Percentiles rank a stretch among this genome's conserved stretches.
These are phyloP conservation scores for Zygosaccharomyces lentus DNA, from an alignment of 805 yeast genomes.

Conservation along the genomic window DNA sequence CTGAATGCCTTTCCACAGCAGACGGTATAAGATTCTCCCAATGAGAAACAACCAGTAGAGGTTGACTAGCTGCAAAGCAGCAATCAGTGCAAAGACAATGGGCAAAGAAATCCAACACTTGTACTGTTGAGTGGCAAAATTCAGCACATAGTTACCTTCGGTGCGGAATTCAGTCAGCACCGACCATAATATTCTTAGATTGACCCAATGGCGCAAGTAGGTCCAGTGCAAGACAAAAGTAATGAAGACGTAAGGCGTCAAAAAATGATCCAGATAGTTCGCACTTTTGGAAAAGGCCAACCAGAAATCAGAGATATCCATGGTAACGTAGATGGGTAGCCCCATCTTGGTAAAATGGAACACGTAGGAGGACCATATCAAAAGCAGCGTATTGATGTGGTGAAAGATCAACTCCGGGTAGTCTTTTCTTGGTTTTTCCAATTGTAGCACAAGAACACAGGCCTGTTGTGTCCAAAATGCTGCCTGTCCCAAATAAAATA, in stretches of 20 bases:
- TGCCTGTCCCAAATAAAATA: constrained; percentile 86
- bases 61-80: constrained; percentile 81
- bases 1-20: constrained; percentile 52
- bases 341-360: constrained; percentile 98
- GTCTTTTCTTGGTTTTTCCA: constrained; percentile 95
- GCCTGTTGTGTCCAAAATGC: constrained; percentile 98
- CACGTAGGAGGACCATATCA: constrained; percentile 81
- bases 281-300: constrained; percentile 79
- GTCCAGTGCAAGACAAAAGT: constrained; percentile 75
- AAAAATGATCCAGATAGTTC: constrained; percentile 70
- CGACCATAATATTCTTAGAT: constrained; percentile 76
- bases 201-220: constrained; percentile 83
- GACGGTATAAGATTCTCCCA: constrained; percentile 68
- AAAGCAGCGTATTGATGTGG: constrained; percentile 84
- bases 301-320: constrained; percentile 94
- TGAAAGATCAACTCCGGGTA: constrained; percentile 87
- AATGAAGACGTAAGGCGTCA: constrained; percentile 61
- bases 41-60: constrained; percentile 84
- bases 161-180: constrained; percentile 80
- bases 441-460: constrained; percentile 69
- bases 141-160: constrained; percentile 74
- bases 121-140: constrained; percentile 89
- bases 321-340: constrained; percentile 79
- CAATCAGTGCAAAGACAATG: constrained; percentile 73
- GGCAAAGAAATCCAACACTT: constrained; percentile 95